Evolutionary conservation across 139 green algal species (phyloP).

Genomic region (Coccomyxa sp.): DNA sequence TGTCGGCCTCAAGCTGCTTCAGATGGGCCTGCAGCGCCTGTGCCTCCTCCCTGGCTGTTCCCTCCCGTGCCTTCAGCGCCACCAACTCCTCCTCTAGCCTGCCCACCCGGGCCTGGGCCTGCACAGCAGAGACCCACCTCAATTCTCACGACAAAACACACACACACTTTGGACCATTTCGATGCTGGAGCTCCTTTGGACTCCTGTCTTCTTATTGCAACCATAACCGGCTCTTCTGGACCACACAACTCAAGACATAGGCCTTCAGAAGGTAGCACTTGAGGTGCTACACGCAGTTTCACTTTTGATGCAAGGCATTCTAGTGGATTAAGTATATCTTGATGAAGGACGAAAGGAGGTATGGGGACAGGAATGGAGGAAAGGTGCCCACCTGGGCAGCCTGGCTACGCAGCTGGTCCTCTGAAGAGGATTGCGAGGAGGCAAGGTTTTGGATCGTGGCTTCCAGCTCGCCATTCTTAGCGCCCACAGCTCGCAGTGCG

Average conservation of each 20-base stretch:
- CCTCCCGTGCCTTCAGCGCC: background rate
- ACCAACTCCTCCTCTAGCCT: background rate
- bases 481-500: background rate
- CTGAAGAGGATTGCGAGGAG: background rate
- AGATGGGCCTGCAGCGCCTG: background rate
- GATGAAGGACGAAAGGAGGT: too few relatives aligned
- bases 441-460: background rate
- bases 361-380: background rate
- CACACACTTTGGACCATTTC: background rate
- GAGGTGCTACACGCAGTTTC: background rate
- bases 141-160: background rate
- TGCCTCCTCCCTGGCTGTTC: background rate
- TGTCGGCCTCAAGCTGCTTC: background rate
- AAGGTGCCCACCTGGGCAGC: background rate
- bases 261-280: background rate
- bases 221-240: background rate
- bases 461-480: background rate
- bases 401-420: background rate
- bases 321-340: too few relatives aligned
- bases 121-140: background rate
- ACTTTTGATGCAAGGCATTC: background rate
- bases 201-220: background rate
- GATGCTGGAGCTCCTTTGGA: background rate
- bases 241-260: too few relatives aligned
- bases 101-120: background rate